These are phyloP conservation scores for Macrolepiota fuliginosa DNA, from an alignment of 768 basidiomycete genomes.

Conservation along the genomic window DNA sequence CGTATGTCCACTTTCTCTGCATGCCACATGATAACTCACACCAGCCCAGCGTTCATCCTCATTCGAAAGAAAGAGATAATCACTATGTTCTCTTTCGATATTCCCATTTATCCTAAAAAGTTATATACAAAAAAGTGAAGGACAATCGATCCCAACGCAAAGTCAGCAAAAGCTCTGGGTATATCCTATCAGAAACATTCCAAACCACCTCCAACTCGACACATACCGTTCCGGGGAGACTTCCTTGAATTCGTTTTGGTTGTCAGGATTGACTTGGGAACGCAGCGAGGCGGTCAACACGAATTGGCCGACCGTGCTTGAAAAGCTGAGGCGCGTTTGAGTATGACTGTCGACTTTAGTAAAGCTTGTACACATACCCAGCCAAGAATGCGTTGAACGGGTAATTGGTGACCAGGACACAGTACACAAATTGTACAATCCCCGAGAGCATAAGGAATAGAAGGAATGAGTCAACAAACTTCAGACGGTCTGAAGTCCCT, in stretches of 20 bases:
- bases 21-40: not conserved
- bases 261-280: conserved; percentile 87
- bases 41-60: conserved; percentile 60
- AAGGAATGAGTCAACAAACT: conserved; percentile 92
- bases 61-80: conserved; percentile 59
- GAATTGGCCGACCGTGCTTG: conserved; percentile 94
- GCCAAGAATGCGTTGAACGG: conserved; percentile 98
- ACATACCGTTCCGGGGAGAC: conserved; percentile 92
- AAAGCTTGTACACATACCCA: conserved; percentile 57
- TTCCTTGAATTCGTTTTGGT: conserved; percentile 79
- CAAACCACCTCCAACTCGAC: not conserved
- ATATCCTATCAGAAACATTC: not conserved
- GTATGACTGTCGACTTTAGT: not conserved
- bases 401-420: conserved; percentile 86
- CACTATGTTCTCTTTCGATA: conserved; percentile 10
- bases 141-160: conserved; percentile 90
- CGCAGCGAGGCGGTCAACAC: conserved; percentile 91
- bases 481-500: conserved; percentile 79
- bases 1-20: conserved; percentile 40
- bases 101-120: conserved; percentile 75
- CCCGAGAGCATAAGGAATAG: conserved; percentile 91
- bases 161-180: conserved; percentile 93
- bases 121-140: conserved; percentile 99
- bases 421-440: conserved; percentile 87
- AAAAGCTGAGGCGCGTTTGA: conserved; percentile 57